Evolutionary conservation across 169 alveolate species (phyloP).

Genomic region (Amoebophrya sp.): DNA sequence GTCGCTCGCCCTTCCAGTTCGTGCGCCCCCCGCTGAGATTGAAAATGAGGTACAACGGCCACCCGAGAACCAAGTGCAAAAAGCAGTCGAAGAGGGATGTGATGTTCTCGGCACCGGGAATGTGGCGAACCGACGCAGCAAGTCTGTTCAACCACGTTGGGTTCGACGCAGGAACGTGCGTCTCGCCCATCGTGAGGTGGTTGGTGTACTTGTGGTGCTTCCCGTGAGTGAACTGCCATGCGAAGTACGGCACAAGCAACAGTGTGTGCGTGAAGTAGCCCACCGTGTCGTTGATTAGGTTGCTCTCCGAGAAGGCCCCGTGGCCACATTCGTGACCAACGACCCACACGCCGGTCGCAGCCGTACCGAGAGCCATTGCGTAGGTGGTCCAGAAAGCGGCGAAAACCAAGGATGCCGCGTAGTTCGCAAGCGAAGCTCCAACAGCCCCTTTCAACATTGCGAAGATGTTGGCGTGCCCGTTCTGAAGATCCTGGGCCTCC

Average conservation of each 20-base stretch:
- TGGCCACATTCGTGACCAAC: conserved; percentile 60
- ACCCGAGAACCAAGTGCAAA: conserved; percentile 48
- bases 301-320: conserved; percentile 48
- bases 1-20: conserved; percentile 29
- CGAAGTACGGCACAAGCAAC: conserved; percentile 54
- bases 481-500: too few relatives aligned
- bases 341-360: conserved; percentile 55
- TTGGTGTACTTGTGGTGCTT: conserved; percentile 55
- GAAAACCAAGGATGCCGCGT: not conserved
- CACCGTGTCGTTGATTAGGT: conserved; percentile 45
- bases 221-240: conserved; percentile 57
- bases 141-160: not conserved
- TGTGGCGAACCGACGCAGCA: not conserved
- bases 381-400: conserved; percentile 8
- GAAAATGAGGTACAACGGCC: conserved; percentile 51
- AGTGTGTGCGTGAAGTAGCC: conserved; percentile 53
- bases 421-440: not conserved
- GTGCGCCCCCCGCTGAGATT: conserved; percentile 55
- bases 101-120: conserved; percentile 42
- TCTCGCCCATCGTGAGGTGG: conserved; percentile 53
- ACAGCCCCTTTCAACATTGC: not conserved
- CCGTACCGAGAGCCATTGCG: conserved; percentile 48
- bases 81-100: conserved; percentile 38
- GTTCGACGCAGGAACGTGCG: conserved; percentile 50
- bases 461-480: not conserved